Conservation (phyloP, 208 protist genomes). For the Leishmania aethiopica region DNA sequence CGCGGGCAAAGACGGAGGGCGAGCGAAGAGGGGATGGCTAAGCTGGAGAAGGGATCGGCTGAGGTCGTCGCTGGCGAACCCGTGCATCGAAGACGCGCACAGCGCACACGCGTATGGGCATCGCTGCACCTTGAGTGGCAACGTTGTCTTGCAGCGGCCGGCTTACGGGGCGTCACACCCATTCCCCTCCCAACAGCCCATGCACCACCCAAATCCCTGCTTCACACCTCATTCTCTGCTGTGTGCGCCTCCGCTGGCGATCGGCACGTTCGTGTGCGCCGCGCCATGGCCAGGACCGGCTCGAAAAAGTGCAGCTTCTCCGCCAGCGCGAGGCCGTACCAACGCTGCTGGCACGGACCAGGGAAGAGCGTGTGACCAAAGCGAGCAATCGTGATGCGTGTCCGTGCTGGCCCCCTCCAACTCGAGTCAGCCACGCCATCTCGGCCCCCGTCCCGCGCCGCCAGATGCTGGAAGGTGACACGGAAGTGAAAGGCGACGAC, state of each 20-base stretch:
- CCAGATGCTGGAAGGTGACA: conserved; percentile 13
- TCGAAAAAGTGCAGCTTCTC: conserved; percentile 47
- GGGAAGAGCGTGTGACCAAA: conserved; percentile 48
- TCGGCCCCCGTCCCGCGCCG: neutral
- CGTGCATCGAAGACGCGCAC: neutral
- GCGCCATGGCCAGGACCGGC: conserved; percentile 43
- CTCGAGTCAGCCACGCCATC: neutral
- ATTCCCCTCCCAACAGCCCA: neutral
- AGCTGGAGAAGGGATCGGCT: neutral
- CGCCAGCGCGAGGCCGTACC: conserved; percentile 73
- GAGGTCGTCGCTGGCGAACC: neutral
- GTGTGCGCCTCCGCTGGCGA: neutral
- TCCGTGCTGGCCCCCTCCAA: neutral
- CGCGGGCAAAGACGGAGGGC: neutral
- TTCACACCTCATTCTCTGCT: neutral
- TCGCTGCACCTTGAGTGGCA: neutral
- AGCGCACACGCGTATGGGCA: neutral
- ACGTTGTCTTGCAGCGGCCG: neutral
- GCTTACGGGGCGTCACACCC: neutral
- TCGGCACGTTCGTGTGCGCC: neutral
- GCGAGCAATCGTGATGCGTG: conserved; percentile 24
- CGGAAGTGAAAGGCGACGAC: conserved; percentile 29
- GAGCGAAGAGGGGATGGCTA: neutral
- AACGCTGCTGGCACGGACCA: conserved; percentile 48
- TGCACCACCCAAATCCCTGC: no score